These are phyloP conservation scores for Ambispora gerdemannii DNA, from an alignment of 192 early-diverging fungal genomes.

Conservation along the genomic window DNA sequence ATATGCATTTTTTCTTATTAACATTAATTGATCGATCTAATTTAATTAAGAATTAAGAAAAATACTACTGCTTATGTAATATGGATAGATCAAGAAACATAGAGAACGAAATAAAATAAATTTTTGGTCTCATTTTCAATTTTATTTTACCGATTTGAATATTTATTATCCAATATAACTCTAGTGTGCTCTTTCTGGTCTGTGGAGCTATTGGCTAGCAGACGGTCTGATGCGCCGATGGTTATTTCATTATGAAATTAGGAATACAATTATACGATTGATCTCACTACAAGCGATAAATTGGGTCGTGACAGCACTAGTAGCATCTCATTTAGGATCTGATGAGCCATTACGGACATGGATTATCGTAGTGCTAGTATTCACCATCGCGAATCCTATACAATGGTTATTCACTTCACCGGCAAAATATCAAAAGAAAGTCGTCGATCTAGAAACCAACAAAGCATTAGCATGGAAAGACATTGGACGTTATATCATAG, in stretches of 20 bases:
- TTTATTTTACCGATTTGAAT: background rate
- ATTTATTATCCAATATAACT: constrained; percentile 29
- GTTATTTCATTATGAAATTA: constrained; percentile 56
- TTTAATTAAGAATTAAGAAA: background rate
- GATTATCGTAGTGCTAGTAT: constrained; percentile 50
- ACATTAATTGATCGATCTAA: background rate
- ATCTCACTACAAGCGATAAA: constrained; percentile 50
- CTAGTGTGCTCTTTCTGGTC: constrained; percentile 52
- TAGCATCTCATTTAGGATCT: constrained; percentile 47
- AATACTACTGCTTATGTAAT: background rate
- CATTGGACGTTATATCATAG: constrained; percentile 38
- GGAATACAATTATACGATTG: constrained; percentile 49
- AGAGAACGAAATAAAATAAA: background rate
- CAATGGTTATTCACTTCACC: constrained; percentile 38
- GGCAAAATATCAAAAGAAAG: constrained; percentile 23
- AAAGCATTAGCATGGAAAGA: constrained; percentile 15
- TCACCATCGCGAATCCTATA: constrained; percentile 44
- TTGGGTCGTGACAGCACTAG: constrained; percentile 52
- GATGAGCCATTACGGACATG: constrained; percentile 58
- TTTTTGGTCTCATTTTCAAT: background rate
- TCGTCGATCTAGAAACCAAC: constrained; percentile 16
- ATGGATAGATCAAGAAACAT: background rate
- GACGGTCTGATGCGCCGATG: constrained; percentile 55
- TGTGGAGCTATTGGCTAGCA: constrained; percentile 56
- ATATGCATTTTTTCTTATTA: background rate